Base-by-base conservation (phyloP, 148 eudicot species). In the Tetragonia tetragonoides region DNA sequence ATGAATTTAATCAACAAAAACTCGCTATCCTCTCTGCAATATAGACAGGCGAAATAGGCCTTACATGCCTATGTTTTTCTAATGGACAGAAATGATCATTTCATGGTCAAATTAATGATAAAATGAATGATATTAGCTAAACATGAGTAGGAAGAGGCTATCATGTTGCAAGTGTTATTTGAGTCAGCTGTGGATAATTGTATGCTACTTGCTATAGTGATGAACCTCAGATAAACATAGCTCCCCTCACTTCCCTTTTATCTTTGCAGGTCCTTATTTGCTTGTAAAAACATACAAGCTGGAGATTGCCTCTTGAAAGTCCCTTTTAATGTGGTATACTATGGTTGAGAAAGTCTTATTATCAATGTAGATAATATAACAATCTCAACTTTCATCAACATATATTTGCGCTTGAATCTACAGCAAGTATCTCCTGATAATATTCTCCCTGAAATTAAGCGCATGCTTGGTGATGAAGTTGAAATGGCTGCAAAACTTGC, bases 271-370 rank as follows among this genome's bases (percentile, higher is more conserved):
- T 81, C 88, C 37, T 83, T 93, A 79, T 75, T 85, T 81, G 94
- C 94, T 75, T 83, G 83, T 40, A 81, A 85, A 74, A 71, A 74
- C 61, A 82, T 93, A 79, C 81, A 81, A 57, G 56, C 76, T 40
- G 97, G 98, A 71, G 98, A 93, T 80, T 91, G 91, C 88, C 78
- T 91, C 59, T 74, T 93, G 68, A 84, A 81, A 81, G 86, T 93
- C 83, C 98, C 98, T 60, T 90, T 80, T 70, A 70, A 59, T 34
- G 91, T 85, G 92, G 97, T 92, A 86, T 73, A 68, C 57, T 76
- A 20, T 72, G 63, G 40, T 46, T 16, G 42, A n/a, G 67, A 67
- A 66, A 59, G 24, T 64, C 72, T 28, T 72, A 5, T 70, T 76
- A 24, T 70, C 57, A 57, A 42, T 63, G 15, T 20, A 38, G 28